Evolutionary conservation across 306 rosid species (phyloP).

Genomic region (Abrus precatorius): DNA sequence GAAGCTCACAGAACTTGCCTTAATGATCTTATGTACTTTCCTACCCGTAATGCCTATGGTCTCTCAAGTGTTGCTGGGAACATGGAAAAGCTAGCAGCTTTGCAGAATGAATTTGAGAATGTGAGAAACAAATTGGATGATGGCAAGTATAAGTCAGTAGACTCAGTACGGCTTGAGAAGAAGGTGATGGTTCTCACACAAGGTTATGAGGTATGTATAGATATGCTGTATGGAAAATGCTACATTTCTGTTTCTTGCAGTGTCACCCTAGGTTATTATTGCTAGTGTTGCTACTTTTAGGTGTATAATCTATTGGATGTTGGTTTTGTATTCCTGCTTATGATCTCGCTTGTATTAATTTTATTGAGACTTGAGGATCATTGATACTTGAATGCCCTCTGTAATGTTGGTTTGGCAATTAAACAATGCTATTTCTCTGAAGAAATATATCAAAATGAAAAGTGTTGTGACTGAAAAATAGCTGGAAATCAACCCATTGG

Average conservation of each 20-base stretch:
- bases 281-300: neutral
- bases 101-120: conserved; percentile 76
- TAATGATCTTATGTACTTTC: conserved; percentile 82
- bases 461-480: neutral
- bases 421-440: neutral
- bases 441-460: neutral
- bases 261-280: neutral
- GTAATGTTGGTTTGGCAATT: neutral
- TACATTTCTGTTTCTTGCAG: neutral
- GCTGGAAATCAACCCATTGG: neutral
- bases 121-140: conserved; percentile 74
- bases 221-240: conserved; percentile 36
- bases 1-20: conserved; percentile 85
- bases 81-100: conserved; percentile 78
- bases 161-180: conserved; percentile 75
- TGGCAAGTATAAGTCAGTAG: conserved; percentile 72
- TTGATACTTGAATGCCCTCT: neutral
- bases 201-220: conserved; percentile 84
- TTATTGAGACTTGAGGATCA: neutral
- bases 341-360: neutral
- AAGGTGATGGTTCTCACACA: conserved; percentile 77
- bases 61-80: conserved; percentile 84
- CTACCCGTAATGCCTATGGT: conserved; percentile 79
- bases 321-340: neutral
- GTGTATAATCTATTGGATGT: neutral